Base-by-base conservation (phyloP, 2,329 filamentous ascomycete species). In the Juglanconis oblonga region DNA sequence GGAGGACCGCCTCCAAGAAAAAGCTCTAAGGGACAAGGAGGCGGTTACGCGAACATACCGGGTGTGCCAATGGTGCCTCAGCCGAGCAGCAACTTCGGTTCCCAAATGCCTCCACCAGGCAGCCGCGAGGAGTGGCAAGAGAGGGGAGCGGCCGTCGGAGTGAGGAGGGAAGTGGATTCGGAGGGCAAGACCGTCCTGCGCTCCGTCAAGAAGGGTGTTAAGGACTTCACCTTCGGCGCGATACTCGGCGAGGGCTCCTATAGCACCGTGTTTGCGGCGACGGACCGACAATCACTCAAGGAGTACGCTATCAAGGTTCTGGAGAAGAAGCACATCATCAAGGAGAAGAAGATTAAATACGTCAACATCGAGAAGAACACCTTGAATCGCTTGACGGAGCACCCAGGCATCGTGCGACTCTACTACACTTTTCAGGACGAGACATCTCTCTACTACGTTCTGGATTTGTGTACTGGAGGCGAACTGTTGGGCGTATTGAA, bases 311-410 rank as follows among this genome's bases (percentile, higher is more conserved):
- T 99, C 77, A 99, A 99, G 74, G 94, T 99, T 14, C 84, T 99
- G 51, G 95, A 99, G 76, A 99, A 99, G 77, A 87, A 92, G 69
- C 95, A 99, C 74, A 99, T 99, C 71, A 99, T 99, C 81, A 99
- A 98, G 76, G 95, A 99, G 77, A 98, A 97, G 76, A 99, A 99
- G 82, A 96, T 99, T 70, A 99, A 99, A 81, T 99, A 99, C 71
- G 95, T 99, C 75, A 99, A 98, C 76, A 99, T 99, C 69, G 95
- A 99, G 76, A 97, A 97, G 78, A 94, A 99, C 76, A 98, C 95
- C 0, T 81, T 99, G 58, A 99, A 99, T 72, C 88, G 95, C 64
- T 80, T 99, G 60, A 98, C 94, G 3, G 94, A 99, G 65, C 95
- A 99, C 70, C 95, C 95, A 6, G 95, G 95, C 24, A 94, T 99